Conservation (phyloP, 106 monocot species). For the Allium fistulosum region DNA sequence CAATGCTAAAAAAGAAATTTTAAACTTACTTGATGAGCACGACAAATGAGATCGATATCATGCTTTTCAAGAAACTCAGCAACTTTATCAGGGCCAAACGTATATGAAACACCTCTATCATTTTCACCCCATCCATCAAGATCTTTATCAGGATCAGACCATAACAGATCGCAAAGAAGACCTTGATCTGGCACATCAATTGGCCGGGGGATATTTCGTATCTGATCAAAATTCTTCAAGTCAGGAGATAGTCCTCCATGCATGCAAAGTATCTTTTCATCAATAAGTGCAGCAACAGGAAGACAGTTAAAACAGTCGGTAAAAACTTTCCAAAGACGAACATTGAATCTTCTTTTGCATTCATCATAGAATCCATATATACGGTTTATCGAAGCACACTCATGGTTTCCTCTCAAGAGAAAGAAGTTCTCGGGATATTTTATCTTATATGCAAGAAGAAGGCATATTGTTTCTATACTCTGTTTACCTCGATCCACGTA, state of each 20-base stretch:
- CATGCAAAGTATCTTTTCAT: conserved; percentile 34
- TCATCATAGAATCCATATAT: conserved; percentile 39
- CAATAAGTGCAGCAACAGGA: conserved; percentile 24
- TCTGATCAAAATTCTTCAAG: conserved; percentile 31
- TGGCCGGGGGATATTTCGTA: conserved; percentile 26
- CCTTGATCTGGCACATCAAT: conserved; percentile 29
- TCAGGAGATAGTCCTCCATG: conserved; percentile 30
- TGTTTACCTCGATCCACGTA: conserved; percentile 40
- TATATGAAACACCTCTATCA: conserved; percentile 33
- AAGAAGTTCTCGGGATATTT: conserved; percentile 30
- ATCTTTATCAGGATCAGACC: conserved; percentile 34
- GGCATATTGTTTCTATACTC: conserved; percentile 34
- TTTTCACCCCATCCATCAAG: conserved; percentile 36
- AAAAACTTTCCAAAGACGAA: conserved; percentile 29
- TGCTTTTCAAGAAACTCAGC: conserved; percentile 32
- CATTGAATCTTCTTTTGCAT: conserved; percentile 28
- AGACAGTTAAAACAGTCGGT: conserved; percentile 26
- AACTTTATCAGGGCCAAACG: conserved; percentile 29
- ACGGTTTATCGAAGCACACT: conserved; percentile 33
- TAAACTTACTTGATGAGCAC: conserved; percentile 29
- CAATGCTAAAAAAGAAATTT: too few relatives aligned
- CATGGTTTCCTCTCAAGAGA: conserved; percentile 35
- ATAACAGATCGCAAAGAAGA: conserved; percentile 29
- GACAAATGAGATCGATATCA: conserved; percentile 34
- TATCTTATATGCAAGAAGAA: conserved; percentile 35